phyloP scores from a whole-genome alignment of 139 green algal species.

The Zygnema cylindricum region DNA sequence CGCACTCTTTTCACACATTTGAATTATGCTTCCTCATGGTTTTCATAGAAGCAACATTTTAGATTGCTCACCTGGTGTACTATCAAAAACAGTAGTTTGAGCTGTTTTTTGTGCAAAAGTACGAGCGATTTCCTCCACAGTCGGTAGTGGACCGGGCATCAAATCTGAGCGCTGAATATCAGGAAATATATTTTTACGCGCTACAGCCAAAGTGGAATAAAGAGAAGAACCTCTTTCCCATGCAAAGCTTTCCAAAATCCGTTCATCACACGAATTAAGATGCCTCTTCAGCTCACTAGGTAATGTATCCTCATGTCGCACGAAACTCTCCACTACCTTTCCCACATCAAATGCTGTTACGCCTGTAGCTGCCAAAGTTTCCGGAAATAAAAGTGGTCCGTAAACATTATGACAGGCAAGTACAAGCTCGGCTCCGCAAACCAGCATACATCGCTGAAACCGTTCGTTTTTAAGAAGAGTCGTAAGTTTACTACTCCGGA shows the following conservation, averaged over 20 bases:
- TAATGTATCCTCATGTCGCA: constrained; percentile 52
- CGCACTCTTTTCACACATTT: no score
- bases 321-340: constrained; percentile 64
- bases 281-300: constrained; percentile 65
- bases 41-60: no score
- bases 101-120: not conserved
- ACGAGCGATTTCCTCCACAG: not conserved
- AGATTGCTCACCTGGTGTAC: not conserved
- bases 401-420: constrained; percentile 56
- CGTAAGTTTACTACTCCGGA: constrained; percentile 9
- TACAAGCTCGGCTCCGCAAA: constrained; percentile 59
- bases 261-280: constrained; percentile 65
- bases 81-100: not conserved
- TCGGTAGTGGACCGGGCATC: constrained; percentile 29
- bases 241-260: constrained; percentile 61
- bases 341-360: constrained; percentile 65
- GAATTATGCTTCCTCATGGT: no score
- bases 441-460: constrained; percentile 59
- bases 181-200: not conserved
- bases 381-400: constrained; percentile 51
- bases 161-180: constrained; percentile 41
- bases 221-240: constrained; percentile 63
- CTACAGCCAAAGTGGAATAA: constrained; percentile 36
- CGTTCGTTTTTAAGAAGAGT: constrained; percentile 47
- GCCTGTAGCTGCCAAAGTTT: constrained; percentile 16